Conservation (phyloP, 768 basidiomycete species). For the Lyophyllum semitale region DNA sequence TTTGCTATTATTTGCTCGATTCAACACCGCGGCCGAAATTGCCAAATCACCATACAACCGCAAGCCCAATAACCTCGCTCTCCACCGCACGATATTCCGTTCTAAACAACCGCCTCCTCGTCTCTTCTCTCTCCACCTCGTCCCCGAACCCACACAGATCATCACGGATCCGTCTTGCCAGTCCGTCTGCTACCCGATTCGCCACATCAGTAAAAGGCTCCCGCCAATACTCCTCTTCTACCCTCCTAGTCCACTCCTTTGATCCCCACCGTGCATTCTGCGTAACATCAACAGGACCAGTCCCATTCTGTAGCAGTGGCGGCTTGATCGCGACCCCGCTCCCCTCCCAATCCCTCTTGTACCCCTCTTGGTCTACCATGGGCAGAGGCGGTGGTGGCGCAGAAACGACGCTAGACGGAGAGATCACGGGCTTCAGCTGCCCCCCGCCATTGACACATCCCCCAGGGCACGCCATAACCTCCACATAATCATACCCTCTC, state of each 20-base stretch:
- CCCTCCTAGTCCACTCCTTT: slow-evolving; percentile 78
- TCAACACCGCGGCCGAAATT: too few species aligned
- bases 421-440: slow-evolving; percentile 57
- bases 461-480: slow-evolving; percentile 98
- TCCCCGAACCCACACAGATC: slow-evolving; percentile 36
- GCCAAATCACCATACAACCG: slow-evolving; percentile 73
- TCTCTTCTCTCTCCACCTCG: slow-evolving; percentile 38
- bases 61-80: slow-evolving; percentile 77
- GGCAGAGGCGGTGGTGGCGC: not conserved
- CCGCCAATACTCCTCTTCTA: slow-evolving; percentile 85
- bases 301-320: not conserved
- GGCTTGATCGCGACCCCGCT: slow-evolving; percentile 43
- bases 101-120: slow-evolving; percentile 56
- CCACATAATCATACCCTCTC: slow-evolving; percentile 82
- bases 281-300: slow-evolving; percentile 14
- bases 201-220: slow-evolving; percentile 14
- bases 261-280: slow-evolving; percentile 76
- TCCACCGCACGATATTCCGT: slow-evolving; percentile 86
- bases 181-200: slow-evolving; percentile 33
- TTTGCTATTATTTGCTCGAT: too few species aligned
- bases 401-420: not conserved
- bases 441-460: slow-evolving; percentile 99
- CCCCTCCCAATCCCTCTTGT: slow-evolving; percentile 60
- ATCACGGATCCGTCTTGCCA: slow-evolving; percentile 30
- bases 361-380: slow-evolving; percentile 64